Percentiles rank a stretch among this genome's conserved stretches.
These are phyloP conservation scores for Penicillium sp. DNA, from an alignment of 2,329 filamentous ascomycete genomes.

Conservation along the genomic window DNA sequence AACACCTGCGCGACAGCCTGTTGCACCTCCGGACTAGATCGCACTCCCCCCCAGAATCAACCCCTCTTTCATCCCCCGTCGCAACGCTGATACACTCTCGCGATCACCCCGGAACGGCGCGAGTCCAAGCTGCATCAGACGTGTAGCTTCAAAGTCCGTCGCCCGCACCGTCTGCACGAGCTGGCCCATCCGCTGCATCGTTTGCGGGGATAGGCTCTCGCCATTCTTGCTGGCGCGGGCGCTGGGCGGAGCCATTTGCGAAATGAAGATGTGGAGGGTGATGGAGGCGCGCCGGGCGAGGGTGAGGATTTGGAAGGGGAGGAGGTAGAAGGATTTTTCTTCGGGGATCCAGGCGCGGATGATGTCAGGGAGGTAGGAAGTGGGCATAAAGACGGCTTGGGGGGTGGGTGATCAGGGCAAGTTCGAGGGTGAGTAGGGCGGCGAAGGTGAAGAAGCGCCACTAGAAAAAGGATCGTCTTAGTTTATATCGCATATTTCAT, in stretches of 20 bases:
- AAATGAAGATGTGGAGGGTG: constrained; percentile 80
- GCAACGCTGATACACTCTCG: constrained; percentile 64
- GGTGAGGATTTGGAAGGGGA: constrained; percentile 82
- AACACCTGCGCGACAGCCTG: constrained; percentile 74
- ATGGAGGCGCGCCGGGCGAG: constrained; percentile 76
- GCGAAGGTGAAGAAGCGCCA: constrained; percentile 59
- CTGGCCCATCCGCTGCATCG: constrained; percentile 66
- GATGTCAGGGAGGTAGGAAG: constrained; percentile 35
- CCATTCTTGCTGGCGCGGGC: constrained; percentile 41
- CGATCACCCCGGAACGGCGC: constrained; percentile 78
- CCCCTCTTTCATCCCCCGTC: constrained; percentile 78
- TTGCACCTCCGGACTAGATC: constrained; percentile 77
- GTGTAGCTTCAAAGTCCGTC: constrained; percentile 69
- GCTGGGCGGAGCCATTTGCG: constrained; percentile 74
- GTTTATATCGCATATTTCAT: background rate
- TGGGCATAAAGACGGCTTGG: constrained; percentile 43
- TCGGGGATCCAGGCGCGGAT: constrained; percentile 39
- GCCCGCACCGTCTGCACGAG: constrained; percentile 64
- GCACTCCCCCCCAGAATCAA: constrained; percentile 82
- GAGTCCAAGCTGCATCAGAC: constrained; percentile 76
- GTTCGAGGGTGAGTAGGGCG: constrained; percentile 60
- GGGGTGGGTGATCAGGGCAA: constrained; percentile 61
- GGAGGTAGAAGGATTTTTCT: constrained; percentile 51
- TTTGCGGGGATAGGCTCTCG: constrained; percentile 50
- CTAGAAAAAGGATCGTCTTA: constrained; percentile 34